Evolutionary conservation across 2,329 filamentous ascomycete genomes (phyloP).

Genomic region (Lachnellula hyalina): DNA sequence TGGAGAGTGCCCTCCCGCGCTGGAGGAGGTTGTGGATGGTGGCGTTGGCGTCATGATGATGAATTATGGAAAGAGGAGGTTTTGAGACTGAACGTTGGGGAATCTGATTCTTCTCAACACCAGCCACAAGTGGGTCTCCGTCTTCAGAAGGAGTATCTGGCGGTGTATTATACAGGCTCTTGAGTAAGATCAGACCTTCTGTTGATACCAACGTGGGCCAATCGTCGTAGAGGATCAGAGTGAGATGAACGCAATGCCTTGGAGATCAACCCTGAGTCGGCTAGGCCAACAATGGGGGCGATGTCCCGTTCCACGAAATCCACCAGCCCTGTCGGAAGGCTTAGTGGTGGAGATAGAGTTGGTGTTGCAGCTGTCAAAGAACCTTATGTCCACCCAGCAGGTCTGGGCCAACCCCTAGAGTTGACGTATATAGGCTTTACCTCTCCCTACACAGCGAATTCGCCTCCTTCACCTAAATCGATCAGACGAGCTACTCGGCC

Average conservation of each 20-base stretch:
- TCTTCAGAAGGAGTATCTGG: slow-evolving; percentile 8
- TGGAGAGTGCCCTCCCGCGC: slow-evolving; percentile 68
- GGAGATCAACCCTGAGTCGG: slow-evolving; percentile 13
- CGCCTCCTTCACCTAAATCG: slow-evolving; percentile 2
- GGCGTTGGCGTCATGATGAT: slow-evolving; percentile 67
- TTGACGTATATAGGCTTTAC: slow-evolving; percentile 23
- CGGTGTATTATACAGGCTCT: background rate
- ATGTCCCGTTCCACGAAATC: slow-evolving; percentile 9
- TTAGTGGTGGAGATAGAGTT: slow-evolving; percentile 24
- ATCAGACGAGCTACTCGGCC: background rate
- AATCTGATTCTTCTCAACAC: slow-evolving; percentile 9
- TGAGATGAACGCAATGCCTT: slow-evolving; percentile 3
- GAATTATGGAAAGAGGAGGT: slow-evolving; percentile 13
- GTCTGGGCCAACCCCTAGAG: slow-evolving; percentile 7
- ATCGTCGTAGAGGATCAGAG: slow-evolving; percentile 9
- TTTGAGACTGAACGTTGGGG: background rate
- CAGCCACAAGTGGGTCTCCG: slow-evolving; percentile 14
- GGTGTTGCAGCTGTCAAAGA: slow-evolving; percentile 22
- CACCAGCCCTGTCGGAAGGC: slow-evolving; percentile 9
- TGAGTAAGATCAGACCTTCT: background rate
- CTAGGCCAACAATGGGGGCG: slow-evolving; percentile 15
- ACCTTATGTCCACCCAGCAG: slow-evolving; percentile 24
- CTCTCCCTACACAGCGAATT: slow-evolving; percentile 9
- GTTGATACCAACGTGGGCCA: slow-evolving; percentile 16
- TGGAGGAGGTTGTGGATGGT: slow-evolving; percentile 72